Conservation (phyloP, 352 stramenopile species). For the Phytopythium chamaehyphon region DNA sequence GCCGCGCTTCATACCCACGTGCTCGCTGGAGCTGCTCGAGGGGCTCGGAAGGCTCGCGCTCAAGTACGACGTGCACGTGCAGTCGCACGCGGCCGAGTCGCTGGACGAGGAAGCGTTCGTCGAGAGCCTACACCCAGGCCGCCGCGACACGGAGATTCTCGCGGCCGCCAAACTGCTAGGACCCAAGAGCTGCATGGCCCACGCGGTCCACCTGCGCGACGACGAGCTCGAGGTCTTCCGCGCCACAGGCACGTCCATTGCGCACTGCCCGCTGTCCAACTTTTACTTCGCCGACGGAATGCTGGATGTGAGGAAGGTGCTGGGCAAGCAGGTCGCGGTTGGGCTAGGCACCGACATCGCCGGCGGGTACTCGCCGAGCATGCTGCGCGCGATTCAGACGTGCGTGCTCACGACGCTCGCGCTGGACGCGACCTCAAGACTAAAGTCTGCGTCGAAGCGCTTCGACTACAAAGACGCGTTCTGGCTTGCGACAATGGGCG, state of each 20-base stretch:
- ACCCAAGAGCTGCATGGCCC: slow-evolving; percentile 76
- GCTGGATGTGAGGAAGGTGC: slow-evolving; percentile 55
- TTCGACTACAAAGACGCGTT: slow-evolving; percentile 85
- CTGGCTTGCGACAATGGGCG: slow-evolving; percentile 84
- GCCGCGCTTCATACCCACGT: slow-evolving; percentile 89
- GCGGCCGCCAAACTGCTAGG: slow-evolving; percentile 58
- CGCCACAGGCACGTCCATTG: slow-evolving; percentile 54
- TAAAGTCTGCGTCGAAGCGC: slow-evolving; percentile 1
- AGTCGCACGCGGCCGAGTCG: slow-evolving; percentile 87
- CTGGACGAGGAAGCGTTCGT: slow-evolving; percentile 84
- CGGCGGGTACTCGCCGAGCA: slow-evolving; percentile 87
- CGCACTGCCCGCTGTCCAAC: slow-evolving; percentile 90
- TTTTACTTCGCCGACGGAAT: slow-evolving; percentile 86
- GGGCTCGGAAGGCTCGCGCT: slow-evolving; percentile 64
- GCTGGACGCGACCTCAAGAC: slow-evolving; percentile 12
- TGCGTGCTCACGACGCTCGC: slow-evolving; percentile 73
- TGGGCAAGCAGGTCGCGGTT: slow-evolving; percentile 29
- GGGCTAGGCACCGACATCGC: slow-evolving; percentile 90
- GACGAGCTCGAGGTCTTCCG: slow-evolving; percentile 59
- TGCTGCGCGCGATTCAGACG: slow-evolving; percentile 83
- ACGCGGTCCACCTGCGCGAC: slow-evolving; percentile 73
- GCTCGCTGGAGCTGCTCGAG: slow-evolving; percentile 69
- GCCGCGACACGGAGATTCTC: slow-evolving; percentile 74
- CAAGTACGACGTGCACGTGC: slow-evolving; percentile 68
- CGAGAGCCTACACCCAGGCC: slow-evolving; percentile 52